A percentile compares a stretch with the other conserved stretches of the same genome.
Evolutionary conservation across 2,329 filamentous ascomycete genomes (phyloP).

Genomic region (Pseudogymnoascus sp.): DNA sequence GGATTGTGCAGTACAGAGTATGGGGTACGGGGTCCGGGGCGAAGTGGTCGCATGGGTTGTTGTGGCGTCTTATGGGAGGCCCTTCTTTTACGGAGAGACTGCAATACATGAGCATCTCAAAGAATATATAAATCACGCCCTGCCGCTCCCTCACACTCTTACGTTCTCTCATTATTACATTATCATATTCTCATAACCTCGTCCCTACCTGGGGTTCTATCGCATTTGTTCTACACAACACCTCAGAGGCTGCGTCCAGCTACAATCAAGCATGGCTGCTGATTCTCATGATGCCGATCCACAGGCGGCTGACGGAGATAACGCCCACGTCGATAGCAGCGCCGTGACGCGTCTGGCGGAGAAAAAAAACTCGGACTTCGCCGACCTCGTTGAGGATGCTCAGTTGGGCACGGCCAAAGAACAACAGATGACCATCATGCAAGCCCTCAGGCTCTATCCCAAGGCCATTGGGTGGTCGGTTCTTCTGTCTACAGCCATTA

Average conservation of each 20-base stretch:
- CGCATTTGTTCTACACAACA: background rate
- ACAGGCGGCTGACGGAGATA: background rate
- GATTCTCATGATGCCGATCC: background rate
- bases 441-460: slow-evolving; percentile 10
- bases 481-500: slow-evolving; percentile 27
- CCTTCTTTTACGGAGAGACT: background rate
- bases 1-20: background rate
- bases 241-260: background rate
- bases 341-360: background rate
- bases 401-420: slow-evolving; percentile 8
- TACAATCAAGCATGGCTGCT: background rate
- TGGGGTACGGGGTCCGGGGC: background rate
- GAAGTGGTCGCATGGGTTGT: background rate
- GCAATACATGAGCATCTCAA: background rate
- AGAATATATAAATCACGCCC: background rate
- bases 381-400: background rate
- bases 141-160: background rate
- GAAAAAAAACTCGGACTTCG: background rate
- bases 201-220: background rate
- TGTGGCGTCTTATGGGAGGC: background rate
- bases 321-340: background rate
- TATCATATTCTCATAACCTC: too few species aligned
- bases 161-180: background rate
- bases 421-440: slow-evolving; percentile 7
- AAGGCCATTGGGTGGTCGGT: slow-evolving; percentile 23